Percentiles rank a stretch among this genome's conserved stretches.
These are phyloP conservation scores for Metschnikowia sp. DNA, from an alignment of 805 yeast species.

Conservation along the genomic window DNA sequence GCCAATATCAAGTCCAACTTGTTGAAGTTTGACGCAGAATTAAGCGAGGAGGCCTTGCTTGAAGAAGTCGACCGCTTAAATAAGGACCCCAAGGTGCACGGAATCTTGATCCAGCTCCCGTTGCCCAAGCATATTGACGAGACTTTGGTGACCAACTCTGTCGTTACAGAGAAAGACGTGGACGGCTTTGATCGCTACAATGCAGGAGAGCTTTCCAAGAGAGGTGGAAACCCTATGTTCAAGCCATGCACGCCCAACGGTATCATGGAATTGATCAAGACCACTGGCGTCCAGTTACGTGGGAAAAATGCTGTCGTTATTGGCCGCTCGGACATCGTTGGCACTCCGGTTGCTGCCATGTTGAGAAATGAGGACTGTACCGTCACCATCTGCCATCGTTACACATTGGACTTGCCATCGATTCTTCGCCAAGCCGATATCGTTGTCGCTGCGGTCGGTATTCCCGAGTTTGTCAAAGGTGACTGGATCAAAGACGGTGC, in stretches of 20 bases:
- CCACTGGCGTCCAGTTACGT: slow-evolving; percentile 60
- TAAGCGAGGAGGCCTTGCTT: slow-evolving; percentile 58
- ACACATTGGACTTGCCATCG: slow-evolving; percentile 57
- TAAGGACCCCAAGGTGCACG: slow-evolving; percentile 74
- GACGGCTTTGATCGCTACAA: slow-evolving; percentile 92
- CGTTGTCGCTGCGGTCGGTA: slow-evolving; percentile 89
- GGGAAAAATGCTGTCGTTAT: slow-evolving; percentile 88
- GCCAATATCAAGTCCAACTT: slow-evolving; percentile 72
- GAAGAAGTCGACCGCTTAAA: slow-evolving; percentile 61
- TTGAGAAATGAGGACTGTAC: slow-evolving; percentile 80
- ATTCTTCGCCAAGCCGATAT: slow-evolving; percentile 71
- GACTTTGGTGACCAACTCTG: slow-evolving; percentile 74
- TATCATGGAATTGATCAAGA: slow-evolving; percentile 71
- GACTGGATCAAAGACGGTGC: slow-evolving; percentile 85
- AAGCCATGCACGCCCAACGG: slow-evolving; percentile 97
- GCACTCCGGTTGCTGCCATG: slow-evolving; percentile 86
- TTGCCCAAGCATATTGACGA: slow-evolving; percentile 80
- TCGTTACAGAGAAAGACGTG: slow-evolving; percentile 81
- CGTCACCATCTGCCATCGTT: slow-evolving; percentile 82
- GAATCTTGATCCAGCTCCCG: slow-evolving; percentile 87
- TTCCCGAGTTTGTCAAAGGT: slow-evolving; percentile 78
- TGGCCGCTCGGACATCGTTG: slow-evolving; percentile 95
- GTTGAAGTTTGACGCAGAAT: slow-evolving; percentile 59
- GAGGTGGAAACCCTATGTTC: slow-evolving; percentile 78
- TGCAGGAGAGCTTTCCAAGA: slow-evolving; percentile 85